phyloP scores from a whole-genome alignment of 1,284 basidiomycete species.

The Tilletia setariae region DNA sequence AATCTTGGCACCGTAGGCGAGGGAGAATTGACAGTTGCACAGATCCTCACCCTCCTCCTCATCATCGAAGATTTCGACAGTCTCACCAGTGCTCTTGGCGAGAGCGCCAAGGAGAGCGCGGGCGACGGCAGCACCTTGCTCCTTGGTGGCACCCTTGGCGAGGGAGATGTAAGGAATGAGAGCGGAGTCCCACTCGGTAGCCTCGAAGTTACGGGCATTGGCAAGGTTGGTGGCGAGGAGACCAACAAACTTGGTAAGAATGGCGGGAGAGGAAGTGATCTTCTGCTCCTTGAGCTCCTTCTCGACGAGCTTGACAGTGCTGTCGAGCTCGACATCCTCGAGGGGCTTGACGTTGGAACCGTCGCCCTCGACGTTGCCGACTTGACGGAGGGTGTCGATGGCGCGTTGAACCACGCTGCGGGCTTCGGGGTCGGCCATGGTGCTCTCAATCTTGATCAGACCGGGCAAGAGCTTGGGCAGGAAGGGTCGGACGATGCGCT shows the following conservation, averaged over 20 bases:
- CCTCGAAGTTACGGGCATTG: slow-evolving; percentile 54
- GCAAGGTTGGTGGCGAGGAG: slow-evolving; percentile 51
- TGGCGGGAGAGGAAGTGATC: slow-evolving; percentile 33
- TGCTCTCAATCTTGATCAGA: slow-evolving; percentile 54
- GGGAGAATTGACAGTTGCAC: slow-evolving; percentile 55
- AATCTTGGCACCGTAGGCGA: slow-evolving; percentile 56
- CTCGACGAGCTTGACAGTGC: slow-evolving; percentile 40
- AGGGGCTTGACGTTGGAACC: slow-evolving; percentile 52
- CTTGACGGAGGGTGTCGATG: slow-evolving; percentile 51
- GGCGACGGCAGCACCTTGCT: slow-evolving; percentile 42
- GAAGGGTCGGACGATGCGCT: slow-evolving; percentile 54
- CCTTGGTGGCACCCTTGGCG: slow-evolving; percentile 44
- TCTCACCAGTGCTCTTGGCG: slow-evolving; percentile 51
- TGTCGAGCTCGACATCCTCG: slow-evolving; percentile 46
- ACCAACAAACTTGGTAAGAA: slow-evolving; percentile 46
- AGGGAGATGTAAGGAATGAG: slow-evolving; percentile 51
- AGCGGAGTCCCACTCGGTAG: slow-evolving; percentile 51
- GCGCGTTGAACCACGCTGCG: slow-evolving; percentile 52
- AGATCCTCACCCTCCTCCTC: slow-evolving; percentile 55
- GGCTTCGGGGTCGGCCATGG: slow-evolving; percentile 53
- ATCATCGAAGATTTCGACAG: slow-evolving; percentile 54
- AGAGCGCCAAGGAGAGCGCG: slow-evolving; percentile 42
- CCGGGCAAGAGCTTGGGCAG: slow-evolving; percentile 54
- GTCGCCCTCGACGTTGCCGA: slow-evolving; percentile 52
- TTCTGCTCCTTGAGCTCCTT: slow-evolving; percentile 41